A percentile compares a stretch with the other conserved stretches of the same genome.
phyloP scores from a whole-genome alignment of 495 filamentous ascomycete genomes.

The Penicillium angulare region DNA sequence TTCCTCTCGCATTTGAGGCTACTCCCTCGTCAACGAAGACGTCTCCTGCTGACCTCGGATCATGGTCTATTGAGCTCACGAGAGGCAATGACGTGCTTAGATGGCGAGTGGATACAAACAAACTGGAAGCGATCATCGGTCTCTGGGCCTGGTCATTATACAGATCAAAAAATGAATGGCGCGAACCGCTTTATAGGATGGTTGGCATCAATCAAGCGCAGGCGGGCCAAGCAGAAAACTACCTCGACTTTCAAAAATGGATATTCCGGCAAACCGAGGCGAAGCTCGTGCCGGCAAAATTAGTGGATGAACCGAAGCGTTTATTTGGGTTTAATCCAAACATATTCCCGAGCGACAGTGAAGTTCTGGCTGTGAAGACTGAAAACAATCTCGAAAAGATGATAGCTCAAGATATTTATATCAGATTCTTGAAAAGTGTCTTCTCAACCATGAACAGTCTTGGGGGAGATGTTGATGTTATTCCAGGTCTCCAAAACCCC shows the following conservation, averaged over 20 bases:
- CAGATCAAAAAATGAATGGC: constrained; percentile 19
- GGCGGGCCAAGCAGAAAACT: constrained; percentile 20
- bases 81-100: constrained; percentile 24
- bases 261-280: constrained; percentile 33
- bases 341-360: constrained; percentile 3
- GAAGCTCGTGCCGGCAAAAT: constrained; percentile 16
- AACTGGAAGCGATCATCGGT: constrained; percentile 36
- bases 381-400: constrained; percentile 25
- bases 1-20: constrained; percentile 24
- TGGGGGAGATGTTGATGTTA: constrained; percentile 19
- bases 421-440: constrained; percentile 25
- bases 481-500: constrained; percentile 12
- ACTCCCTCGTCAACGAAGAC: constrained; percentile 1
- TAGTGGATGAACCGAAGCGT: constrained; percentile 15
- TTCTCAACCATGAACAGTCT: constrained; percentile 10
- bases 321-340: constrained; percentile 25
- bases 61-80: constrained; percentile 18
- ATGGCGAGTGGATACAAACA: constrained; percentile 26
- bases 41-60: neutral
- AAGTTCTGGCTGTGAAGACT: constrained; percentile 26
- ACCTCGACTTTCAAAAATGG: constrained; percentile 41
- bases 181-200: constrained; percentile 19
- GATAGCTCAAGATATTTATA: constrained; percentile 41
- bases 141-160: constrained; percentile 36
- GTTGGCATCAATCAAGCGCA: constrained; percentile 27